A percentile compares a stretch with the other conserved stretches of the same genome.
Evolutionary conservation across 805 yeast genomes (phyloP).

Genomic region (Kazachstania viticola): DNA sequence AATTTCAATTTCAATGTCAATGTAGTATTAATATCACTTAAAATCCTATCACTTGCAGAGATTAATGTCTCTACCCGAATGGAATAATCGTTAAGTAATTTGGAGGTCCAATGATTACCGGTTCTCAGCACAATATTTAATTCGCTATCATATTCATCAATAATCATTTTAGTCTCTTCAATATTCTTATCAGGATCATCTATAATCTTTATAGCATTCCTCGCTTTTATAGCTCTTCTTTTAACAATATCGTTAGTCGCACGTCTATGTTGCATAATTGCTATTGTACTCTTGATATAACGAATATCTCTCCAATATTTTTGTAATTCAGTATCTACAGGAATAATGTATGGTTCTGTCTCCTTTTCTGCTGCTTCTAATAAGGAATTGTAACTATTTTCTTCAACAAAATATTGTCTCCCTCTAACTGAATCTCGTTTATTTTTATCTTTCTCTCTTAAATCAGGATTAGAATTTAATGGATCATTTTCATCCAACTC

Average conservation of each 20-base stretch:
- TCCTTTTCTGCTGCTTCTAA: too few relatives aligned
- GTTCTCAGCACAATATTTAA: constrained; percentile 18
- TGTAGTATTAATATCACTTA: constrained; percentile 66
- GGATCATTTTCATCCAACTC: too few relatives aligned
- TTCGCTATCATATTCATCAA: constrained; percentile 15
- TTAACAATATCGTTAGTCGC: constrained; percentile 16
- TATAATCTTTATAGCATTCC: constrained; percentile 8
- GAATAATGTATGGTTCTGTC: constrained; percentile 2
- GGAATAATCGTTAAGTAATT: constrained; percentile 30
- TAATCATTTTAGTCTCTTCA: constrained; percentile 8
- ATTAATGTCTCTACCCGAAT: constrained; percentile 48
- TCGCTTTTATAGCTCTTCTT: constrained; percentile 9
- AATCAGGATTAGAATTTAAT: too few relatives aligned
- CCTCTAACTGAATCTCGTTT: too few relatives aligned
- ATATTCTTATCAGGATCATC: constrained; percentile 11
- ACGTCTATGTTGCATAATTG: constrained; percentile 19
- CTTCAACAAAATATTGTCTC: too few relatives aligned
- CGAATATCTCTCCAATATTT: constrained; percentile 18
- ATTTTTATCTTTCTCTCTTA: too few relatives aligned
- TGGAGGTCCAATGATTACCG: constrained; percentile 25
- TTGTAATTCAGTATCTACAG: constrained; percentile 14
- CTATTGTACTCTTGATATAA: constrained; percentile 16
- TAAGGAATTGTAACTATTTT: too few relatives aligned
- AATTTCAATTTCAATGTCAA: constrained; percentile 43
- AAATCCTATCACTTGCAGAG: constrained; percentile 53